phyloP scores from a whole-genome alignment of 495 filamentous ascomycete genomes.

The Podospora tetraspora region DNA sequence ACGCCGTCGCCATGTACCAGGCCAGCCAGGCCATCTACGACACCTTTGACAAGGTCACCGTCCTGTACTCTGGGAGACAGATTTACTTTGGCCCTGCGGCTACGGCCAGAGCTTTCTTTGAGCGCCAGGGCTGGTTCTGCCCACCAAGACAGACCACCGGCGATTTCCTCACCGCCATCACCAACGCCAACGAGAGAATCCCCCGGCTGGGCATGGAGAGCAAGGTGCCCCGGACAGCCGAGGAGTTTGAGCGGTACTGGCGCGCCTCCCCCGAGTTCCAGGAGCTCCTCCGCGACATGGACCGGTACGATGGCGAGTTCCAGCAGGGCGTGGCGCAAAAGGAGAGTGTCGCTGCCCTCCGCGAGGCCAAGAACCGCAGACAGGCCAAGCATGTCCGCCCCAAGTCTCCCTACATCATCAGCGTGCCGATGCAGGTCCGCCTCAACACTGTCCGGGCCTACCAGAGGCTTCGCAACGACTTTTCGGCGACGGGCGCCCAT shows the following conservation, averaged over 20 bases:
- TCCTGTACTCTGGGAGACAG: slow-evolving; percentile 60
- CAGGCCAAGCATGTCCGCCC: slow-evolving; percentile 39
- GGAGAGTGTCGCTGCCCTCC: slow-evolving; percentile 17
- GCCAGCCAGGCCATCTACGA: slow-evolving; percentile 65
- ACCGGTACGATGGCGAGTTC: slow-evolving; percentile 51
- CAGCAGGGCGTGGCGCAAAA: slow-evolving; percentile 38
- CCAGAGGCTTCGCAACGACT: slow-evolving; percentile 38
- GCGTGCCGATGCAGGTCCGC: slow-evolving; percentile 52
- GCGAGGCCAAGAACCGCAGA: slow-evolving; percentile 25
- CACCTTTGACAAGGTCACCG: slow-evolving; percentile 55
- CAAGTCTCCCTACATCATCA: slow-evolving; percentile 53
- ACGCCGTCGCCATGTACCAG: slow-evolving; percentile 68
- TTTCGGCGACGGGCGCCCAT: slow-evolving; percentile 22
- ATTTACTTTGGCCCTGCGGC: slow-evolving; percentile 59
- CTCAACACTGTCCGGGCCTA: slow-evolving; percentile 50
- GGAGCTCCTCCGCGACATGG: slow-evolving; percentile 57
- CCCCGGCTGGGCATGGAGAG: slow-evolving; percentile 60
- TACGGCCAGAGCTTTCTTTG: slow-evolving; percentile 54
- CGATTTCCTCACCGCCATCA: slow-evolving; percentile 72
- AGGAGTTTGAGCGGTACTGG: slow-evolving; percentile 54
- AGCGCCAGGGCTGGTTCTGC: slow-evolving; percentile 56
- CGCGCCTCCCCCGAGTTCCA: slow-evolving; percentile 42
- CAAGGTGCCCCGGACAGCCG: slow-evolving; percentile 55
- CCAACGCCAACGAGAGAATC: slow-evolving; percentile 63
- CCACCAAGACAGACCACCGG: slow-evolving; percentile 65